phyloP scores from a whole-genome alignment of 306 rosid species.

The Inga laurina region DNA sequence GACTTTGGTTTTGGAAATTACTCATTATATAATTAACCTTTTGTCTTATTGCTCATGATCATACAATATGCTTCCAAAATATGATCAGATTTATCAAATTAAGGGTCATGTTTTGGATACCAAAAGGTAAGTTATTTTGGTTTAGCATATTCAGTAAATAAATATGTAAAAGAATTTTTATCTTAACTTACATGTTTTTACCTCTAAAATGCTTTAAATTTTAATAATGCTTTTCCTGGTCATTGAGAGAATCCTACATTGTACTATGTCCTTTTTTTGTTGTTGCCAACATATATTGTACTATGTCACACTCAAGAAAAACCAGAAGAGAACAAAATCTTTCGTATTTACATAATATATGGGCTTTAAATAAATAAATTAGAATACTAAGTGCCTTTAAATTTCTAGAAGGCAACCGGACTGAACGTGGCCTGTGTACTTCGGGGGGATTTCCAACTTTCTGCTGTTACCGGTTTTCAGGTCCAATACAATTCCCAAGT shows the following conservation, averaged over 20 bases:
- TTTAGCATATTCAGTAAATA: too few species aligned
- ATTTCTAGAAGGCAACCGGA: conserved; percentile 61
- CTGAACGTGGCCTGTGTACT: conserved; percentile 60
- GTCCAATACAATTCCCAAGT: conserved; percentile 38
- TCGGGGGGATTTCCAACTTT: conserved; percentile 39
- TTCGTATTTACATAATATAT: not conserved
- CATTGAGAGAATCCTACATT: not conserved
- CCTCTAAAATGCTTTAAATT: too few species aligned
- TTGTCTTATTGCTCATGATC: not conserved
- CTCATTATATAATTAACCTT: not conserved
- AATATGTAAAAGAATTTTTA: too few species aligned
- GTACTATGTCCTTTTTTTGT: not conserved
- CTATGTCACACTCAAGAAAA: not conserved
- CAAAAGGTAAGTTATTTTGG: too few species aligned
- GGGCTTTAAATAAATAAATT: not conserved
- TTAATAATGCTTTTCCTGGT: not conserved
- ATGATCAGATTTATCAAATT: not conserved
- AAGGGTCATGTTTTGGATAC: not conserved
- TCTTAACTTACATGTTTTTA: too few species aligned
- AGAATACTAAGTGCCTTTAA: not conserved
- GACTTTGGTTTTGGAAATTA: too few species aligned
- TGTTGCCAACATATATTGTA: too few species aligned
- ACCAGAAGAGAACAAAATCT: not conserved
- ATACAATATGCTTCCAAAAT: not conserved
- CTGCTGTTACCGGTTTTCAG: conserved; percentile 39